phyloP scores from a whole-genome alignment of 331 rosid species.

The Malus hybrid region DNA sequence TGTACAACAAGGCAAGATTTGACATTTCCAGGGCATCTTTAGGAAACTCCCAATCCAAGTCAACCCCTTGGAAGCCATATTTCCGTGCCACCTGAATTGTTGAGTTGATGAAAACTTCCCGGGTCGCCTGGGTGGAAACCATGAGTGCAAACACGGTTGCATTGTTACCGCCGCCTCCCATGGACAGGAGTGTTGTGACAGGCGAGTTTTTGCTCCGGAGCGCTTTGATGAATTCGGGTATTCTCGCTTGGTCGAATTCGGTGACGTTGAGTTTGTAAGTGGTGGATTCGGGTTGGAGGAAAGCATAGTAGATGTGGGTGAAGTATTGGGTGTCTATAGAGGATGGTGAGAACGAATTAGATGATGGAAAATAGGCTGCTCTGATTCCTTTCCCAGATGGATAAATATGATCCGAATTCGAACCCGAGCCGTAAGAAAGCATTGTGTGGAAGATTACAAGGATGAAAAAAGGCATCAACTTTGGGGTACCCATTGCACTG shows the following conservation, averaged over 20 bases:
- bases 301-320: slow-evolving; percentile 72
- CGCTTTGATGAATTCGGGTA: slow-evolving; percentile 35
- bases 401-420: background rate
- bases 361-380: slow-evolving; percentile 77
- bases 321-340: slow-evolving; percentile 47
- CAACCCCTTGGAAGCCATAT: slow-evolving; percentile 64
- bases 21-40: slow-evolving; percentile 40
- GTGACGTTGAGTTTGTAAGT: slow-evolving; percentile 40
- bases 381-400: slow-evolving; percentile 22
- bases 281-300: slow-evolving; percentile 37
- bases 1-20: slow-evolving; percentile 43
- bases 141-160: slow-evolving; percentile 45
- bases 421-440: background rate
- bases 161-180: slow-evolving; percentile 65
- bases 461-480: background rate
- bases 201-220: slow-evolving; percentile 30
- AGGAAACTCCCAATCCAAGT: slow-evolving; percentile 89
- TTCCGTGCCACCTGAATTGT: slow-evolving; percentile 47
- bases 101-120: slow-evolving; percentile 53
- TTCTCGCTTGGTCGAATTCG: slow-evolving; percentile 11
- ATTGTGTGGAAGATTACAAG: background rate
- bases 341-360: slow-evolving; percentile 33
- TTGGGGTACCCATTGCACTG: background rate
- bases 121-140: slow-evolving; percentile 20
- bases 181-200: slow-evolving; percentile 51